These are phyloP conservation scores for Apiospora aurea DNA, from an alignment of 2,329 filamentous ascomycete species.

Conservation along the genomic window DNA sequence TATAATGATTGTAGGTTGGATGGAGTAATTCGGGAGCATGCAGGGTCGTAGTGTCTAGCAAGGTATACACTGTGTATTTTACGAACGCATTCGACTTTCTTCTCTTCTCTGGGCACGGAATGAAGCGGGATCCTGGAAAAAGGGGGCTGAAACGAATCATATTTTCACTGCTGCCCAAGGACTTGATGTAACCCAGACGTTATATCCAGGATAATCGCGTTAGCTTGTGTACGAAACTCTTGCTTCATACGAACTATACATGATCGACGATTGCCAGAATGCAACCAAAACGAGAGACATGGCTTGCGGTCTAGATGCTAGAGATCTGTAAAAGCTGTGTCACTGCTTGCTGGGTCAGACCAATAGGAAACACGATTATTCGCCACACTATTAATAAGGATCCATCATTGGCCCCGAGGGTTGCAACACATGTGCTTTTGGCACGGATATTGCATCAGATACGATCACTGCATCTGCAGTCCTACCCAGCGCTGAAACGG, in stretches of 20 bases:
- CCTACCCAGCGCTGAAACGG: background rate
- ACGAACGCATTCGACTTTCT: no score
- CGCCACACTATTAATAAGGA: background rate
- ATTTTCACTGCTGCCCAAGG: background rate
- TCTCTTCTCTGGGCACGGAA: no score
- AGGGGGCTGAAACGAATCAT: background rate
- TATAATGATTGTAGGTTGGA: no score
- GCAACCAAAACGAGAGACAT: background rate
- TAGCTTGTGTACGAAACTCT: no score
- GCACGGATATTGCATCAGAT: background rate
- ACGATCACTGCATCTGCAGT: constrained; percentile 6
- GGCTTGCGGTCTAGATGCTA: background rate
- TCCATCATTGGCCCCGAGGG: background rate
- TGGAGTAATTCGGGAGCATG: no score
- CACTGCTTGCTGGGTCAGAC: background rate
- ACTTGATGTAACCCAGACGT: background rate
- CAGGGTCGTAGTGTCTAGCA: no score
- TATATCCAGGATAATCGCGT: background rate
- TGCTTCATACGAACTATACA: no score
- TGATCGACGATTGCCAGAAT: background rate
- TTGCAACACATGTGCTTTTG: background rate
- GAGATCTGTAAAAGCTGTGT: background rate
- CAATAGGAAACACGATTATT: background rate
- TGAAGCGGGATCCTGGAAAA: background rate
- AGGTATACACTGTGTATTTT: no score